Evolutionary conservation across 805 yeast species (phyloP).

Genomic region (Kodamaea leandrae): DNA sequence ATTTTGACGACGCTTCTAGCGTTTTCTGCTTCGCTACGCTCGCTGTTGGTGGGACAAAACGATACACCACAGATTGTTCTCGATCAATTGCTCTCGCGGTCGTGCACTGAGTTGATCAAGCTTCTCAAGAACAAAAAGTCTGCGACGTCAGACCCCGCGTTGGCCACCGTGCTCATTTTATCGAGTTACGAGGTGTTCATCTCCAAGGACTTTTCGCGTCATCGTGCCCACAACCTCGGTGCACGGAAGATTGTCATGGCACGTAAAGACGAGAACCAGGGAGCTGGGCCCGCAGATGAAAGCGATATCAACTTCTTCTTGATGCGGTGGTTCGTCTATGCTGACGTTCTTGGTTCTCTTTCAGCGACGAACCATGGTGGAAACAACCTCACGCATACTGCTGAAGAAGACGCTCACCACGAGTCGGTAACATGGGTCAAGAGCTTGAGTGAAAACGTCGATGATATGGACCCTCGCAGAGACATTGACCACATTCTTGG

Average conservation of each 20-base stretch:
- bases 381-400: slow-evolving; percentile 25
- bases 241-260: slow-evolving; percentile 63
- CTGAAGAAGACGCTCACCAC: slow-evolving; percentile 21
- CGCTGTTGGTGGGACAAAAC: slow-evolving; percentile 21
- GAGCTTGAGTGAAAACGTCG: neutral
- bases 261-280: slow-evolving; percentile 28
- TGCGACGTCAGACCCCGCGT: slow-evolving; percentile 62
- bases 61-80: slow-evolving; percentile 39
- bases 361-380: slow-evolving; percentile 48
- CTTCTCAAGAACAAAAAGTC: slow-evolving; percentile 49
- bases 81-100: slow-evolving; percentile 52
- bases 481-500: slow-evolving; percentile 66
- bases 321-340: slow-evolving; percentile 65
- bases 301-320: slow-evolving; percentile 52
- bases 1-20: slow-evolving; percentile 55
- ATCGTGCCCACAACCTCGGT: slow-evolving; percentile 66
- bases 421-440: slow-evolving; percentile 19
- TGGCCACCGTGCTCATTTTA: slow-evolving; percentile 59
- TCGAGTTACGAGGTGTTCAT: slow-evolving; percentile 52
- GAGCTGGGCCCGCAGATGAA: slow-evolving; percentile 17
- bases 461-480: slow-evolving; percentile 23
- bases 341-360: slow-evolving; percentile 62
- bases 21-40: slow-evolving; percentile 34
- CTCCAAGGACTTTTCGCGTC: slow-evolving; percentile 46
- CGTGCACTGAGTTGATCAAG: slow-evolving; percentile 54